phyloP scores from a whole-genome alignment of 495 filamentous ascomycete genomes.

The Bathelium albidoporum region DNA sequence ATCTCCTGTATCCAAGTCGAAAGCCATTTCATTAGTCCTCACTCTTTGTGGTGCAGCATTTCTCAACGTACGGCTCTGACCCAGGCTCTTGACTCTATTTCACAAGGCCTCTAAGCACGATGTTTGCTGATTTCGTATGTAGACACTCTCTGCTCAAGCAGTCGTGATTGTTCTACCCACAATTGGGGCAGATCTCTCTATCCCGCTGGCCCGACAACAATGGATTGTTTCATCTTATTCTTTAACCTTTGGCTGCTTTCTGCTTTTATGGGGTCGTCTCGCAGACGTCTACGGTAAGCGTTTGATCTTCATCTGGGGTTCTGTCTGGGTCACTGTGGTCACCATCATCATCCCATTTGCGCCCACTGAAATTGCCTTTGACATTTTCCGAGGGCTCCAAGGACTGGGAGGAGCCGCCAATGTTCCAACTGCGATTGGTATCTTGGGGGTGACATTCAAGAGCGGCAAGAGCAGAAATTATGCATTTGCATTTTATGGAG shows the following conservation, averaged over 20 bases:
- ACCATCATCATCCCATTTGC: slow-evolving; percentile 27
- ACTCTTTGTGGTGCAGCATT: slow-evolving; percentile 44
- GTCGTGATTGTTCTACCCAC: slow-evolving; percentile 53
- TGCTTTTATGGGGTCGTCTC: slow-evolving; percentile 28
- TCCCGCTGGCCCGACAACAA: slow-evolving; percentile 48
- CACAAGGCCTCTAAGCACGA: background rate
- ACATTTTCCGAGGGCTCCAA: slow-evolving; percentile 30
- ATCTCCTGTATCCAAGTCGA: slow-evolving; percentile 8
- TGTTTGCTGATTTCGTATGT: background rate
- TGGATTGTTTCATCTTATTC: slow-evolving; percentile 54
- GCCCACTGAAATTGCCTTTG: slow-evolving; percentile 30
- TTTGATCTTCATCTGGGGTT: slow-evolving; percentile 30
- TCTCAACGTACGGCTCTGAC: slow-evolving; percentile 35
- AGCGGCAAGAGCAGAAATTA: slow-evolving; percentile 55
- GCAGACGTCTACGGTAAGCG: slow-evolving; percentile 32
- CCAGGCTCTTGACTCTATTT: background rate
- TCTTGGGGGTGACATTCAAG: slow-evolving; percentile 50
- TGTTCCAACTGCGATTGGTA: slow-evolving; percentile 47
- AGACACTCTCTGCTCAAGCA: slow-evolving; percentile 50
- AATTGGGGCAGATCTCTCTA: slow-evolving; percentile 42
- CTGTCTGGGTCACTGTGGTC: slow-evolving; percentile 24
- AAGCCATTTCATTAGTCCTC: slow-evolving; percentile 19
- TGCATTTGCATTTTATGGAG: slow-evolving; percentile 37
- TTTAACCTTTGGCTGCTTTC: slow-evolving; percentile 28
- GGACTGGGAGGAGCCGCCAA: slow-evolving; percentile 30